These are phyloP conservation scores for Pleurotus citrinopileatus DNA, from an alignment of 768 basidiomycete genomes.

Conservation along the genomic window DNA sequence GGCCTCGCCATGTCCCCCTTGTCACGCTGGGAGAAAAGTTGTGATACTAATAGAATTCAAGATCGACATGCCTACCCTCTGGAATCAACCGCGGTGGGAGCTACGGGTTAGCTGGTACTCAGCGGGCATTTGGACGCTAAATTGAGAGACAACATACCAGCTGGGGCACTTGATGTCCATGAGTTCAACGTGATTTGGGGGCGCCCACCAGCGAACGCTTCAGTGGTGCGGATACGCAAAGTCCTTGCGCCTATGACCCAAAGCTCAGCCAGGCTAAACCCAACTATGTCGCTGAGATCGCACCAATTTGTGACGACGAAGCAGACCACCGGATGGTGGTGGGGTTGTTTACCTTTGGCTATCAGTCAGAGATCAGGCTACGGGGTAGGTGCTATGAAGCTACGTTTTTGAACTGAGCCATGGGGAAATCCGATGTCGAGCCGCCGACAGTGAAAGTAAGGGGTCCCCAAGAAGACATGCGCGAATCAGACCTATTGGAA, in stretches of 20 bases:
- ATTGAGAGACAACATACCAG: conserved; percentile 26
- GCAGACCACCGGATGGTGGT: conserved; percentile 41
- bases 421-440: conserved; percentile 39
- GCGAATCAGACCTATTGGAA: conserved; percentile 34
- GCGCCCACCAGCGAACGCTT: conserved; percentile 44
- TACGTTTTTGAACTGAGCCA: conserved; percentile 46
- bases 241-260: conserved; percentile 36
- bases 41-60: background rate
- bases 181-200: conserved; percentile 43
- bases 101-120: conserved; percentile 15
- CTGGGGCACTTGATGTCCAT: conserved; percentile 39
- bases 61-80: conserved; percentile 31
- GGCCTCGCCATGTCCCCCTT: conserved; percentile 48
- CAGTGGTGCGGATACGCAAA: conserved; percentile 42
- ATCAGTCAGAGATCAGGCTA: background rate
- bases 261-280: background rate
- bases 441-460: conserved; percentile 42
- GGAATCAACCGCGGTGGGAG: conserved; percentile 37
- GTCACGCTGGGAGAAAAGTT: conserved; percentile 30
- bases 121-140: background rate
- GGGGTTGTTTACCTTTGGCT: conserved; percentile 35
- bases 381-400: background rate
- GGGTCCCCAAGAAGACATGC: conserved; percentile 47
- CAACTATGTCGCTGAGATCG: background rate
- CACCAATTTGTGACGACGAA: conserved; percentile 40